These are phyloP conservation scores for Filosporella fistucella DNA, from an alignment of 495 filamentous ascomycete genomes.

Conservation along the genomic window DNA sequence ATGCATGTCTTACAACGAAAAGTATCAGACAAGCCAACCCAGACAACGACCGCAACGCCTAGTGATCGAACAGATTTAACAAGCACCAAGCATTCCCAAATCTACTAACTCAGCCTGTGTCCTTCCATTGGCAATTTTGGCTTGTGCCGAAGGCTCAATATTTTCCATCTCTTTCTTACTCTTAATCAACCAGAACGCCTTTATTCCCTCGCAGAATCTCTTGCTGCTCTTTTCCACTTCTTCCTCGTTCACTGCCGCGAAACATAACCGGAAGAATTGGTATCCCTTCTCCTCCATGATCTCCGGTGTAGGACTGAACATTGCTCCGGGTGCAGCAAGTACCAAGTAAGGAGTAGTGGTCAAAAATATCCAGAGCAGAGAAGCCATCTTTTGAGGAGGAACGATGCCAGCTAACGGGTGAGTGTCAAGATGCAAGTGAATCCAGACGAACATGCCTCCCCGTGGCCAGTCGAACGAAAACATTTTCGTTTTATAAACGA, in stretches of 20 bases:
- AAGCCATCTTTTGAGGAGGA: slow-evolving; percentile 38
- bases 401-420: slow-evolving; percentile 63
- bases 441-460: slow-evolving; percentile 94
- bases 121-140: not conserved
- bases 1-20: too few species aligned
- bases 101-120: slow-evolving; percentile 14
- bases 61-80: too few species aligned
- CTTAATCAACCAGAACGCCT: slow-evolving; percentile 72
- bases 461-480: slow-evolving; percentile 72
- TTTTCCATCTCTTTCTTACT: slow-evolving; percentile 57
- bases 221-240: slow-evolving; percentile 54
- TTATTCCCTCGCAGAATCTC: slow-evolving; percentile 62
- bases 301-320: slow-evolving; percentile 63
- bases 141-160: slow-evolving; percentile 11
- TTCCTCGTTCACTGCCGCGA: slow-evolving; percentile 73
- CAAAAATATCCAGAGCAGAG: slow-evolving; percentile 68
- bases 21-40: too few species aligned
- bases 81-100: slow-evolving; percentile 19
- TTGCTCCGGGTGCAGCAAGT: slow-evolving; percentile 59
- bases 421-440: slow-evolving; percentile 58
- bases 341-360: slow-evolving; percentile 64
- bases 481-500: slow-evolving; percentile 65
- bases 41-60: too few species aligned
- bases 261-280: slow-evolving; percentile 74
- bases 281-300: slow-evolving; percentile 50